Conservation (phyloP, 306 rosid species). For the Quercus wislizeni region DNA sequence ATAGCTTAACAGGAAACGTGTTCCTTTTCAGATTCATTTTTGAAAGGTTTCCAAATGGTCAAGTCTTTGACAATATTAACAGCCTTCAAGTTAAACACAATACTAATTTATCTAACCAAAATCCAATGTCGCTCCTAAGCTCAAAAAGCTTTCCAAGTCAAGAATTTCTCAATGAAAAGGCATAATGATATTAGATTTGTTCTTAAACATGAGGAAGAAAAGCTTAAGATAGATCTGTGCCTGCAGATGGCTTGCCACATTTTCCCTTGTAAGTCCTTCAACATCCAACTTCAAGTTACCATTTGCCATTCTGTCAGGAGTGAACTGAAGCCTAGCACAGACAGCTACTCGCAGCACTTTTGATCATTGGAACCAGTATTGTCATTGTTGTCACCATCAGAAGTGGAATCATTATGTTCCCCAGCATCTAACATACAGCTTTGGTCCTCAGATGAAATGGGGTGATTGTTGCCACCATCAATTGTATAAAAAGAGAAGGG, state of each 20-base stretch:
- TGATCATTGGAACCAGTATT: conserved; percentile 37
- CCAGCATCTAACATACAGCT: conserved; percentile 27
- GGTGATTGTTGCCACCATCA: conserved; percentile 26
- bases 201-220: background rate
- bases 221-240: conserved; percentile 31
- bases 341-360: conserved; percentile 26
- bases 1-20: background rate
- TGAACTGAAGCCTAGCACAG: conserved; percentile 3
- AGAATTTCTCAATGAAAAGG: background rate
- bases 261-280: conserved; percentile 82
- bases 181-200: background rate
- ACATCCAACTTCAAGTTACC: conserved; percentile 24
- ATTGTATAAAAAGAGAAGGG: conserved; percentile 22
- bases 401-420: background rate
- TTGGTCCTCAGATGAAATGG: conserved; percentile 37
- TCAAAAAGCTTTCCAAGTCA: background rate
- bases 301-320: conserved; percentile 17
- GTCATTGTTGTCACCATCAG: conserved; percentile 29
- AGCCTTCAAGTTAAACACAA: background rate
- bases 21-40: background rate
- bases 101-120: background rate
- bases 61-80: background rate
- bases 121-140: background rate
- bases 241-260: conserved; percentile 95
- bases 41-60: background rate